Evolutionary conservation across 2,329 filamentous ascomycete genomes (phyloP), one percentile per base, ranked within the genome.

Genomic region (Cytospora paraplurivora): DNA sequence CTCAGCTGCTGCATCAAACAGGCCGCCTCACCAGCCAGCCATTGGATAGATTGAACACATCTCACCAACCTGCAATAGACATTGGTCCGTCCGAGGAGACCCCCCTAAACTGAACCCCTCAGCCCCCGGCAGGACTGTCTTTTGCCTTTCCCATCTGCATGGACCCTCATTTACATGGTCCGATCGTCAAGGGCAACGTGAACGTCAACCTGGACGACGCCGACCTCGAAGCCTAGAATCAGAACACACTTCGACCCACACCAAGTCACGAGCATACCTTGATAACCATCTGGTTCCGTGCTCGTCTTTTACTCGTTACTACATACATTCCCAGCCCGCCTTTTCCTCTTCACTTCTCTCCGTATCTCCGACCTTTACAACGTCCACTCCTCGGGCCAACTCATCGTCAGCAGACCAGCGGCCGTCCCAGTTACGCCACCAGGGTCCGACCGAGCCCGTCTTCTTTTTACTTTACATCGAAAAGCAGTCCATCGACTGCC

Each of bases 1-100:
- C 62, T 61, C 56, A 65, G 61, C 50, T 32, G 27, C 63, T 59
- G 56, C 47, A 33, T 37, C 51, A 59, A 44, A 19, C 41, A 21
- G n/a, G 55, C 17, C 8, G 50, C 33, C 33, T 55, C 59, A 47
- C 49, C 38, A 61, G 33, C 27, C 41, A 32, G 58, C 27, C 58
- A 60, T n/a, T 47, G 50, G 50, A 60, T 38, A 47, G 6, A 32
- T 38, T 55, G 37, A 51, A 52, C 61, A 52, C 49, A 52, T 52
- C 11, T 58, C 44, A 34, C 50, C 59, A 56, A 47, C 53, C 15
- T 19, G 13, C 53, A 15, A 35, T 21, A n/a, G n/a, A 27, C 17
- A 54, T 19, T 11, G 44, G 4, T 47, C 44, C 27, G 27, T 27
- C 44, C 17, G 8, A 47, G 44, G n/a, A 19, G 21, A 19, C 35